Evolutionary conservation across 768 basidiomycete genomes (phyloP).

Genomic region (Strobilomyces echinocephalus): DNA sequence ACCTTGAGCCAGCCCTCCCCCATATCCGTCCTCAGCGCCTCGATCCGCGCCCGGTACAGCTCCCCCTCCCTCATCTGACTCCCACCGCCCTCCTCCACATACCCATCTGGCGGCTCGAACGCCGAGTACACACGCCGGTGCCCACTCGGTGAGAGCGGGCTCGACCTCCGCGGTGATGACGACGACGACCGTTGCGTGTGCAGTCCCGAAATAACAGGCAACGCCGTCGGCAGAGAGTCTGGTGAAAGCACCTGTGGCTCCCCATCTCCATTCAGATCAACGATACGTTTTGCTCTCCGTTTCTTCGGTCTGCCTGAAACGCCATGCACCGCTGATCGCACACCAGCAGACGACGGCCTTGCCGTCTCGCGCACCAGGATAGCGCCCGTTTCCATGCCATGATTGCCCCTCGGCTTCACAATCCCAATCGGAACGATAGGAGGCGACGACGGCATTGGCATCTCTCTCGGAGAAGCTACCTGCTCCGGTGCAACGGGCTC

Average conservation of each 20-base stretch:
- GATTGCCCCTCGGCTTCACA: conserved; percentile 13
- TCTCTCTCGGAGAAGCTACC: conserved; percentile 45
- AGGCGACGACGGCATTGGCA: conserved; percentile 52
- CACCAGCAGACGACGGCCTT: conserved; percentile 33
- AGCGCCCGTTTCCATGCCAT: conserved; percentile 20
- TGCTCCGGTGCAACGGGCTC: conserved; percentile 46
- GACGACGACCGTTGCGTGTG: conserved; percentile 8
- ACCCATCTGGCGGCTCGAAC: conserved; percentile 47
- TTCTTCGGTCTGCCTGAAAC: conserved; percentile 42
- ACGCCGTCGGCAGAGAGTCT: background rate
- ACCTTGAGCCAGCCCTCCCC: conserved; percentile 89
- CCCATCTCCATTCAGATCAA: conserved; percentile 61
- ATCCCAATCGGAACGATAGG: conserved; percentile 55
- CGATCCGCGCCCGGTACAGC: conserved; percentile 70
- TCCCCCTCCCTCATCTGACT: conserved; percentile 53
- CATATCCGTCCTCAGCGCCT: conserved; percentile 81
- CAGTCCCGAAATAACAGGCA: conserved; percentile 1
- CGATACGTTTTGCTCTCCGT: conserved; percentile 71
- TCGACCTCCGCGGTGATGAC: conserved; percentile 15
- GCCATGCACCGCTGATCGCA: conserved; percentile 43
- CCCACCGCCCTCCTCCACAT: background rate
- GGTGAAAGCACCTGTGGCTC: conserved; percentile 32
- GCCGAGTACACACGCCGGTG: conserved; percentile 33
- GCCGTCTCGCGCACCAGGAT: conserved; percentile 19
- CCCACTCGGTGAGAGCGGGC: conserved; percentile 13